Base-by-base conservation (phyloP, 2,329 filamentous ascomycete genomes). In the Apiospora phragmitis region DNA sequence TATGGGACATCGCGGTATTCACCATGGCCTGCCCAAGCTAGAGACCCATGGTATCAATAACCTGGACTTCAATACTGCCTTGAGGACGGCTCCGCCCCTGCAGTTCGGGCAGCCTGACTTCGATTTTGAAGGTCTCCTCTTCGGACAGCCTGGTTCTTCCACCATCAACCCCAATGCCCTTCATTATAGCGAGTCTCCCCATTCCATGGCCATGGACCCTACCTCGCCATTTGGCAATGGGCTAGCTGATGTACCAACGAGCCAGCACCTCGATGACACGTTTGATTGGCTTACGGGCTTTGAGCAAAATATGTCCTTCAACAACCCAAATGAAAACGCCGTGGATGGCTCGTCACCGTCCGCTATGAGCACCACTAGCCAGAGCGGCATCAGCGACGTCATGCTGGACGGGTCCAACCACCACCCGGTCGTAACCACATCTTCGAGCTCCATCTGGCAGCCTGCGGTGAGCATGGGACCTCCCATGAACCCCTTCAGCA, bases 291-390 rank as follows among this genome's bases (percentile, higher is more conserved):
- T 89, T 73, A 91, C 91, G 71, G 92, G 92, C 29, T 93, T 97
- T 79, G 94, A 96, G 73, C 68, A 69, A 47, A 69, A 69, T 21
- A 62, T 62, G 51, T 62, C 49, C 6, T 69, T 69, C 24, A 69
- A 47, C 55, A 89, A 88, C 70, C 83, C 85, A 70, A 92, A 92
- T 77, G 94, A 97, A 76, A 92, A 91, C 74, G 94, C 93, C 38
- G 89, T 98, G 69, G 95, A 97, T 77, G 94, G 93, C 71, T 98
- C 96, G 14, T 98, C 96, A 18, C 96, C 96, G 21, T 98, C 96
- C 11, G 94, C 94, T 65, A 95, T 98, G 80, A 98, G 95, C 84
- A 97, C 94, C 59, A 94, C 93, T 71, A 98, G 95, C 82, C 95
- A 97, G 78, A 95, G 93, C 80, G 93, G 92, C 68, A 93, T 95